Evolutionary conservation across 352 stramenopile genomes (phyloP).

Genomic region (Phytopythium delawarense): DNA sequence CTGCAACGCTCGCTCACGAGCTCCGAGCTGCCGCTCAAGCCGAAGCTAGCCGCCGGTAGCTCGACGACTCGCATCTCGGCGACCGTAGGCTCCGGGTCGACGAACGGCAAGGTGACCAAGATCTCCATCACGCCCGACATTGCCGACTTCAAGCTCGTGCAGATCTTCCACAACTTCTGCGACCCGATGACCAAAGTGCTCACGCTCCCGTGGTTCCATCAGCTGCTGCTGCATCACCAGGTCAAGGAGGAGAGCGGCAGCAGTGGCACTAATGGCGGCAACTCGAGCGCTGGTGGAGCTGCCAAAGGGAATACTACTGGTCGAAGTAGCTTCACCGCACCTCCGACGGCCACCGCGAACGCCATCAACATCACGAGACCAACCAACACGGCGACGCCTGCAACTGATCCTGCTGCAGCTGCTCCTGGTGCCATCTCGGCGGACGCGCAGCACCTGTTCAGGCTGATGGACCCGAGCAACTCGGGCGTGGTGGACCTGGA

Average conservation of each 20-base stretch:
- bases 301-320: background rate
- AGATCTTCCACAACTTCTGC: conserved; percentile 82
- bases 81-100: background rate
- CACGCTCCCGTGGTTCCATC: conserved; percentile 47
- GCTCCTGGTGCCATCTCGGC: conserved; percentile 16
- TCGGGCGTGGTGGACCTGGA: conserved; percentile 53
- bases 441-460: conserved; percentile 56
- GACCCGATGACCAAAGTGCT: conserved; percentile 56
- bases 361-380: background rate
- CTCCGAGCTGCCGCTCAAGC: conserved; percentile 33
- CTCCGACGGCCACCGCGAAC: conserved; percentile 3
- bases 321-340: background rate
- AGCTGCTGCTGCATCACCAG: conserved; percentile 60
- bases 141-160: conserved; percentile 81
- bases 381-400: conserved; percentile 1
- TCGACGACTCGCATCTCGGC: conserved; percentile 11
- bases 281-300: conserved; percentile 2
- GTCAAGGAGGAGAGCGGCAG: conserved; percentile 37
- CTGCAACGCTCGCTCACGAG: conserved; percentile 31
- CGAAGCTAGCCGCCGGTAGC: conserved; percentile 23
- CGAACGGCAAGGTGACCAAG: conserved; percentile 33
- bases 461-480: conserved; percentile 41
- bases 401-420: conserved; percentile 5
- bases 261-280: background rate
- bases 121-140: conserved; percentile 73